A percentile compares a stretch with the other conserved stretches of the same genome.
phyloP scores from a whole-genome alignment of 371 early-diverging fungal species.

The Mucor velutinosus region DNA sequence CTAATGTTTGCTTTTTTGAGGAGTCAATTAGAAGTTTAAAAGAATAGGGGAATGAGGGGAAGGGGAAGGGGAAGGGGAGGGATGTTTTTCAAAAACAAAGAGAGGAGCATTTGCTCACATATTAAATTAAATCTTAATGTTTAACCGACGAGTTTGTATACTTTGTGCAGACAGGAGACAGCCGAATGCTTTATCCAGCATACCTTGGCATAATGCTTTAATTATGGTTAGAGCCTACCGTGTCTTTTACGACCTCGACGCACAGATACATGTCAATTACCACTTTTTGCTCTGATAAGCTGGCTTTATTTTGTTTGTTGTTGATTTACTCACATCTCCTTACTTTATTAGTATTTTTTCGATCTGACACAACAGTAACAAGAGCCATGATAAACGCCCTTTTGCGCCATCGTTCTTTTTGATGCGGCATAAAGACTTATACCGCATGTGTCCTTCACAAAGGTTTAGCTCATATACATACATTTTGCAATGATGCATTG shows the following conservation, averaged over 20 bases:
- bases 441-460: background rate
- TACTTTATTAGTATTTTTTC: background rate
- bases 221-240: background rate
- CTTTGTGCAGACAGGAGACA: background rate
- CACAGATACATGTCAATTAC: slow-evolving; percentile 1
- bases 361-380: background rate
- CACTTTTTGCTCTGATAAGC: background rate
- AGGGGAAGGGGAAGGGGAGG: background rate
- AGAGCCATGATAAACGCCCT: background rate
- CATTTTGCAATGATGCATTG: background rate
- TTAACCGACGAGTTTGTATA: background rate
- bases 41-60: background rate
- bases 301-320: background rate
- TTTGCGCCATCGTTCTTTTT: background rate
- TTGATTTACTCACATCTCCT: background rate
- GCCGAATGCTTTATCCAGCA: background rate
- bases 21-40: background rate
- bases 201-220: background rate
- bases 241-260: background rate
- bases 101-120: background rate
- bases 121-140: background rate
- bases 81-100: background rate
- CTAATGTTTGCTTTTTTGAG: background rate
- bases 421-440: no score
- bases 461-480: background rate